A percentile compares a stretch with the other conserved stretches of the same genome.
phyloP scores from a whole-genome alignment of 2,329 filamentous ascomycete genomes.

The Ilyonectria destructans region DNA sequence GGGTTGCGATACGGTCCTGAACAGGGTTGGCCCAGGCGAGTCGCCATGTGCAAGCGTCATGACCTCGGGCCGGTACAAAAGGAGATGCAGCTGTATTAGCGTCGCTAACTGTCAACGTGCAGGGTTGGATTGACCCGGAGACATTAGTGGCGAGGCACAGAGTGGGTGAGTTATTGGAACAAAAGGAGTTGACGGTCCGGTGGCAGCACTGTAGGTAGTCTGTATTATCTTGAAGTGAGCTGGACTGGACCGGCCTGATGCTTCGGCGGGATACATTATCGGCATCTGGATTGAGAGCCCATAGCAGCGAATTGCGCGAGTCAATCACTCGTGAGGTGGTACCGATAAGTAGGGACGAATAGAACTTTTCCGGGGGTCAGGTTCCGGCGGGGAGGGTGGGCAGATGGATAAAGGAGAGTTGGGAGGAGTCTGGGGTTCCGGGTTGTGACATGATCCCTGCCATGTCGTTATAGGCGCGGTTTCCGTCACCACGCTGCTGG shows the following conservation, averaged over 20 bases:
- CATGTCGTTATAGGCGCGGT: conserved; percentile 26
- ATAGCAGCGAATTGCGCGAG: neutral
- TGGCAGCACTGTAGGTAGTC: neutral
- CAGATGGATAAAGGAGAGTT: conserved; percentile 29
- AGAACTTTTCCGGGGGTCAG: conserved; percentile 3
- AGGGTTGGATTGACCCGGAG: conserved; percentile 28
- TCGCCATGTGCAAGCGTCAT: conserved; percentile 35
- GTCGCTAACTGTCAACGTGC: conserved; percentile 37
- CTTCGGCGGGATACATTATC: neutral
- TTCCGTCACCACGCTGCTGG: conserved; percentile 26
- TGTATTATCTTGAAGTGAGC: too few species aligned
- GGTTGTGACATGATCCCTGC: conserved; percentile 28
- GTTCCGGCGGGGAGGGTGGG: conserved; percentile 25
- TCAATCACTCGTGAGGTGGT: conserved; percentile 5
- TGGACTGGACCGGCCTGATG: neutral
- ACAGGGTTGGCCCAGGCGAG: conserved; percentile 35
- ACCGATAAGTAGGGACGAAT: conserved; percentile 8
- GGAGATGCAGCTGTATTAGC: conserved; percentile 40
- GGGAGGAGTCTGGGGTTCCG: conserved; percentile 33
- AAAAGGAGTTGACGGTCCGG: neutral
- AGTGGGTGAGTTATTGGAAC: conserved; percentile 2
- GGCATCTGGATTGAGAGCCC: neutral
- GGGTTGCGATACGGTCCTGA: conserved; percentile 28
- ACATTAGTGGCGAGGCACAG: conserved; percentile 11
- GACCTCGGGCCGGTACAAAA: conserved; percentile 33